A percentile compares a stretch with the other conserved stretches of the same genome.
These are phyloP conservation scores for Phytophthora sp. DNA, from an alignment of 352 stramenopile genomes.

Conservation along the genomic window DNA sequence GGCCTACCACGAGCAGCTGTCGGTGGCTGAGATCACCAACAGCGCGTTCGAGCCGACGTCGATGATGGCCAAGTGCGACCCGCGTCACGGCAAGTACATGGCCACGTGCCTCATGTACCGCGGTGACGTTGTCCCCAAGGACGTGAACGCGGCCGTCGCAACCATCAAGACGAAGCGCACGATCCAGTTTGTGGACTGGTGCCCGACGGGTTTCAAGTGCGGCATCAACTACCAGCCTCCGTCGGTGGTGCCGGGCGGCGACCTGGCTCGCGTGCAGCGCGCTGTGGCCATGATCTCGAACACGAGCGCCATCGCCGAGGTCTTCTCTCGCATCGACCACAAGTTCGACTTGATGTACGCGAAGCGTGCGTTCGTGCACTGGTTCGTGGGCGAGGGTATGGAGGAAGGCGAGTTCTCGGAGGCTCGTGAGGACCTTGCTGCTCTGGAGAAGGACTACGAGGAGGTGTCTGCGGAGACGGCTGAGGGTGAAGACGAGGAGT, in stretches of 20 bases:
- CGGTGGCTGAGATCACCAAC: constrained; percentile 97
- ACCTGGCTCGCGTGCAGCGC: constrained; percentile 95
- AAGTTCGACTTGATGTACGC: constrained; percentile 99
- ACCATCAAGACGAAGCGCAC: constrained; percentile 99
- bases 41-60: constrained; percentile 94
- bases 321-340: constrained; percentile 97
- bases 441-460: constrained; percentile 99
- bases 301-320: constrained; percentile 97
- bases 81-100: constrained; percentile 99
- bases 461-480: constrained; percentile 97
- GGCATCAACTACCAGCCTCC: constrained; percentile 94
- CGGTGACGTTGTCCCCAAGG: constrained; percentile 93
- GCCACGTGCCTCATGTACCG: constrained; percentile 98
- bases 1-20: constrained; percentile 95
- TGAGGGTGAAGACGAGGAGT: constrained; percentile 94
- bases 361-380: constrained; percentile 98
- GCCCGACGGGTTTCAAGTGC: constrained; percentile 97
- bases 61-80: constrained; percentile 99
- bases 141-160: constrained; percentile 95
- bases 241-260: constrained; percentile 93
- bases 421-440: constrained; percentile 96
- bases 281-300: constrained; percentile 98
- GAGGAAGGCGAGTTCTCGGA: constrained; percentile 99
- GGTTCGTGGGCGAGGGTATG: constrained; percentile 99
- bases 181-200: constrained; percentile 99